Conservation (phyloP, 495 filamentous ascomycete genomes). For the Xylaria scruposa region DNA sequence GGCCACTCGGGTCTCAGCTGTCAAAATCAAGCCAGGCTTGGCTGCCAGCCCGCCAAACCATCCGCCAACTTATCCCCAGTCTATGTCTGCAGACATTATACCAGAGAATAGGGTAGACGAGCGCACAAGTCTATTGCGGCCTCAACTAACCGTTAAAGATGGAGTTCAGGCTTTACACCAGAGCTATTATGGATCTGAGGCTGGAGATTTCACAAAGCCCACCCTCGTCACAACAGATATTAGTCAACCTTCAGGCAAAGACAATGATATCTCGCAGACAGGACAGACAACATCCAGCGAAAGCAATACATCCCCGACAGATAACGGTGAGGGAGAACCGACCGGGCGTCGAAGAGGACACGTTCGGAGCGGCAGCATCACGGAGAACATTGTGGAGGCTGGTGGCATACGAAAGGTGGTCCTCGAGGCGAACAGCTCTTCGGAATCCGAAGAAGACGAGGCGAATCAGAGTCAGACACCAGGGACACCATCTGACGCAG, state of each 20-base stretch:
- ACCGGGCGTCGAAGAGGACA: conserved; percentile 54
- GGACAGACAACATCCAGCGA: conserved; percentile 24
- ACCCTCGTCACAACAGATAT: conserved; percentile 33
- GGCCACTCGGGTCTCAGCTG: conserved; percentile 80
- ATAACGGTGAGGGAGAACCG: conserved; percentile 30
- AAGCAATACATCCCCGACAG: conserved; percentile 29
- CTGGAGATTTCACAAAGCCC: conserved; percentile 41
- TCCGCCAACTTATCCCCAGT: conserved; percentile 31
- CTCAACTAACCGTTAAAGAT: conserved; percentile 61
- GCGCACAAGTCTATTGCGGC: conserved; percentile 47
- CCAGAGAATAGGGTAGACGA: conserved; percentile 46
- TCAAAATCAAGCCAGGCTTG: conserved; percentile 83
- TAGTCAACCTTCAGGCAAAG: conserved; percentile 31
- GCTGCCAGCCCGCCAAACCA: conserved; percentile 27
- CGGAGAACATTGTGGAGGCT: conserved; percentile 82
- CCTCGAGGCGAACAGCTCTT: conserved; percentile 72
- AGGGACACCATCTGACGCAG: conserved; percentile 22
- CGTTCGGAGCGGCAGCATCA: conserved; percentile 85
- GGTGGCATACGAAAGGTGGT: conserved; percentile 86
- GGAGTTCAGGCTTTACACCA: conserved; percentile 70
- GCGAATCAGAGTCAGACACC: conserved; percentile 13
- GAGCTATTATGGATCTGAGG: conserved; percentile 65
- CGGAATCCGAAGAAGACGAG: conserved; percentile 35
- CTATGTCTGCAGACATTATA: conserved; percentile 26
- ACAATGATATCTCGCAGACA: conserved; percentile 33